Percentiles rank a stretch among this genome's conserved stretches.
Conservation (phyloP, 2,329 filamentous ascomycete species). For the Balansia obtecta region DNA sequence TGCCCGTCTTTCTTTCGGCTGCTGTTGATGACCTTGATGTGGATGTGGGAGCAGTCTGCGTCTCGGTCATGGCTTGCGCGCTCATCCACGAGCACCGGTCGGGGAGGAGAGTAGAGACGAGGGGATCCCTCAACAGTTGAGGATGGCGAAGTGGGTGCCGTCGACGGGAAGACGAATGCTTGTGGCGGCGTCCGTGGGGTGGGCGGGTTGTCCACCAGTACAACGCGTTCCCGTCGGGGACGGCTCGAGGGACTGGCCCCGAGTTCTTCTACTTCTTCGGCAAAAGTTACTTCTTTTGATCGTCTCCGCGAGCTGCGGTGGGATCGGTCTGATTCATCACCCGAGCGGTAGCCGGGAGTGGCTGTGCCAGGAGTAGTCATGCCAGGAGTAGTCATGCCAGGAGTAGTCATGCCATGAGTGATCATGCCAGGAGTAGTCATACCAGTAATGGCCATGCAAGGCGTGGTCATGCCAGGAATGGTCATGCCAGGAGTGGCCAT, state of each 20-base stretch:
- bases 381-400: too few species aligned
- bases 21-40: slow-evolving; percentile 25
- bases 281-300: slow-evolving; percentile 20
- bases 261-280: slow-evolving; percentile 25
- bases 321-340: slow-evolving; percentile 25
- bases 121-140: slow-evolving; percentile 15
- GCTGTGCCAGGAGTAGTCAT: slow-evolving; percentile 16
- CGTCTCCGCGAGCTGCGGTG: slow-evolving; percentile 19
- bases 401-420: too few species aligned
- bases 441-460: too few species aligned
- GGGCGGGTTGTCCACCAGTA: slow-evolving; percentile 32
- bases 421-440: too few species aligned
- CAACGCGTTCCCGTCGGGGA: slow-evolving; percentile 25
- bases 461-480: too few species aligned
- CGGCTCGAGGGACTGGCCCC: slow-evolving; percentile 21
- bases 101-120: slow-evolving; percentile 14
- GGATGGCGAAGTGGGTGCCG: slow-evolving; percentile 27
- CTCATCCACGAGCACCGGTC: slow-evolving; percentile 27
- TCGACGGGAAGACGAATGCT: slow-evolving; percentile 25
- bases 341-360: slow-evolving; percentile 23
- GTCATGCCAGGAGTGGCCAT: slow-evolving; percentile 17
- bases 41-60: slow-evolving; percentile 14
- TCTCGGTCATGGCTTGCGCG: slow-evolving; percentile 13
- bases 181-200: slow-evolving; percentile 35
- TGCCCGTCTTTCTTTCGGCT: slow-evolving; percentile 18